Base-by-base conservation (phyloP, 2,329 filamentous ascomycete species). In the Tolypocladium album region DNA sequence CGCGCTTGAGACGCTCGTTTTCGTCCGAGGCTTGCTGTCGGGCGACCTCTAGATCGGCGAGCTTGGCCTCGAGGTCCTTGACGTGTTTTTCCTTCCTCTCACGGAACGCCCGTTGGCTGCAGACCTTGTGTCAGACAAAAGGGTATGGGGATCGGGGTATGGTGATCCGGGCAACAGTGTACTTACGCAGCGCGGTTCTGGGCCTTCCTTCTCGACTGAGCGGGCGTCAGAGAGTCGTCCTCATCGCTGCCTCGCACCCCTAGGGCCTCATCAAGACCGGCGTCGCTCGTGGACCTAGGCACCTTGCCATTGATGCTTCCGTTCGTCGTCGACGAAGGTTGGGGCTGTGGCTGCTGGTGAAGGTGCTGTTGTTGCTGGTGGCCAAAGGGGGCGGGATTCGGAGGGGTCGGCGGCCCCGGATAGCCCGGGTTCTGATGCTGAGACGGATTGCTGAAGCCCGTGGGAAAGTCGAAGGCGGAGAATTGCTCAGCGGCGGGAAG, bases 41-140 rank as follows among this genome's bases (percentile, higher is more conserved):
- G 57, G 87, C 85, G 61, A 86, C 85, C 70, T 96, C 88, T 39
- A 97, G 84, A 56, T 79, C 81, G 57, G 84, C 87, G 36, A 97
- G 85, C 72, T 96, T 94, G 60, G 86, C 84, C 75, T 97, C 92
- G 31, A 97, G 86, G 62, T 97, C 92, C 72, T 92, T 92, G 63
- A 97, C 92, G 69, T 96, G 92, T 61, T 87, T 88, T 73, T 97
- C 93, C 74, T 97, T 97, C 66, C 93, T 88, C 75, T 97, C 93
- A 62, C 93, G 90, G 74, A 97, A 97, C 39, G 94, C 93, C 67
- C 93, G 88, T 81, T 97, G 94, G 56, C 93, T 97, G 64, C 36
- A 42, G 22, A n/a, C 36, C 38, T 11, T 11, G 20, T 22, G 43
- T 61, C 36, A 60, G 17, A 0, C 4, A 24, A 53, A 3, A 3